These are phyloP conservation scores for Rhizomucor miehei DNA, from an alignment of 371 early-diverging fungal species.

Conservation along the genomic window DNA sequence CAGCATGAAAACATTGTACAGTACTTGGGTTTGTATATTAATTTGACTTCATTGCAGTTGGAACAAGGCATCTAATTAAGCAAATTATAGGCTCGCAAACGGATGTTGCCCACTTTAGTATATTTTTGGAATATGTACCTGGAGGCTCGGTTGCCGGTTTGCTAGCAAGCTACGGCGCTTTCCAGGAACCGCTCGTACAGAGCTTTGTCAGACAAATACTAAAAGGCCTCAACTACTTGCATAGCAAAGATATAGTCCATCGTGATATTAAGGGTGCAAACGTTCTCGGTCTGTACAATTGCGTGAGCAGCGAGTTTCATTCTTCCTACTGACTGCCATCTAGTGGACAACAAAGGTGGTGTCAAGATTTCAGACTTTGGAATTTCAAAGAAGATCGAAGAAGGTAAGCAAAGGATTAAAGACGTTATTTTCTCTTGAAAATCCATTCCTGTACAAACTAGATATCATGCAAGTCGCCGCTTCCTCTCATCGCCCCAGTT, in stretches of 20 bases:
- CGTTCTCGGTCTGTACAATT: constrained; percentile 53
- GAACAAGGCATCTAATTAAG: not conserved
- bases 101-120: constrained; percentile 80
- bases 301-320: too few relatives aligned
- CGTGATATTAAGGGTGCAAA: constrained; percentile 98
- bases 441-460: constrained; percentile 1
- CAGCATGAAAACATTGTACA: constrained; percentile 94
- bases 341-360: constrained; percentile 85
- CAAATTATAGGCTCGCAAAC: constrained; percentile 64
- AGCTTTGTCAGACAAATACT: constrained; percentile 91
- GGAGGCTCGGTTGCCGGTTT: constrained; percentile 93
- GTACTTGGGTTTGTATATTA: constrained; percentile 73
- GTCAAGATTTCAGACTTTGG: constrained; percentile 99
- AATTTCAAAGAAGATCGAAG: constrained; percentile 92
- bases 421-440: not conserved
- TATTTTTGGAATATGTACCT: constrained; percentile 98
- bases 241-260: constrained; percentile 94
- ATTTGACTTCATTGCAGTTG: not conserved
- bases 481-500: constrained; percentile 64
- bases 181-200: constrained; percentile 80
- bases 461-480: constrained; percentile 29
- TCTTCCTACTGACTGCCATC: not conserved
- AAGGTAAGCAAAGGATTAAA: constrained; percentile 39
- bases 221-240: constrained; percentile 93
- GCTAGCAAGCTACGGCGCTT: constrained; percentile 81